Conservation (phyloP, 306 rosid species). For the Arachis stenosperma region DNA sequence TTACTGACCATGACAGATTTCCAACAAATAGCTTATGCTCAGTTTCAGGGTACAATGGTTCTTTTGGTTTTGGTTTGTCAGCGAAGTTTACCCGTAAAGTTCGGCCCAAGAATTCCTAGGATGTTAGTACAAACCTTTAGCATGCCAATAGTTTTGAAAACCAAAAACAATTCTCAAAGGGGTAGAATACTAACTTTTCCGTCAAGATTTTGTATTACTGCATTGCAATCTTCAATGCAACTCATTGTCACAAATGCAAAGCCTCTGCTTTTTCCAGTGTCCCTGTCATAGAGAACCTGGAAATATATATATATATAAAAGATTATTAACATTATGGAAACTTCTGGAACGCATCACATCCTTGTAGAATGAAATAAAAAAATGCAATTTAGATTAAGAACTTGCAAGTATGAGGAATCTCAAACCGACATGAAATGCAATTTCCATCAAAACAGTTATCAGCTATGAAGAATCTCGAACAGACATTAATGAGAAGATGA, state of each 20-base stretch:
- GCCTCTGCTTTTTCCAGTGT: constrained; percentile 88
- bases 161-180: constrained; percentile 5
- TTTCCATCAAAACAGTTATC: not conserved
- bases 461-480: not conserved
- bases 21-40: constrained; percentile 86
- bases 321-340: constrained; percentile 28
- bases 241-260: constrained; percentile 98
- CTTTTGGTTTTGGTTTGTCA: constrained; percentile 82
- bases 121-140: constrained; percentile 22
- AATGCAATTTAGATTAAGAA: constrained; percentile 3
- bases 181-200: constrained; percentile 66
- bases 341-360: constrained; percentile 18
- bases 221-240: constrained; percentile 69
- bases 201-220: constrained; percentile 74
- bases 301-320: constrained; percentile 6
- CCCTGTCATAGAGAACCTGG: constrained; percentile 84
- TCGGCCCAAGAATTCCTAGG: constrained; percentile 82
- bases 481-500: not conserved
- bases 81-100: constrained; percentile 86
- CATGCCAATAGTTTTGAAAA: constrained; percentile 6
- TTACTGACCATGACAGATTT: constrained; percentile 87
- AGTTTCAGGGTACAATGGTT: constrained; percentile 84
- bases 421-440: not conserved
- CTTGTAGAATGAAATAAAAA: constrained; percentile 4
- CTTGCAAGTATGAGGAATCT: constrained; percentile 25